Percentiles rank a stretch among this genome's conserved stretches.
These are phyloP conservation scores for Strobilomyces dryophilus DNA, from an alignment of 768 basidiomycete species.

Conservation along the genomic window DNA sequence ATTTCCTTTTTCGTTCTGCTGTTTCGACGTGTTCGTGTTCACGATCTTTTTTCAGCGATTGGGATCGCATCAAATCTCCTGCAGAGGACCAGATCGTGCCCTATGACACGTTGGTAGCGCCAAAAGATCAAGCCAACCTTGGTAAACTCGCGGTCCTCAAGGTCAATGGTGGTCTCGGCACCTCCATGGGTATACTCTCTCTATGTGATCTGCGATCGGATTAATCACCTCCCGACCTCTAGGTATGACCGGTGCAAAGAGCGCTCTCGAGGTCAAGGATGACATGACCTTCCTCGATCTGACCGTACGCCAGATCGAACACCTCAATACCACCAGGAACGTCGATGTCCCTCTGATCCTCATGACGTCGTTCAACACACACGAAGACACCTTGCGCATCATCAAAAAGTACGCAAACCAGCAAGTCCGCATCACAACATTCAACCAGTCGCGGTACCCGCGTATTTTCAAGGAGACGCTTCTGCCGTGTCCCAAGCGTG, in stretches of 20 bases:
- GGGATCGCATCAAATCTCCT: constrained; percentile 56
- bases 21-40: constrained; percentile 2
- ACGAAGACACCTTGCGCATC: constrained; percentile 72
- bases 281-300: constrained; percentile 69
- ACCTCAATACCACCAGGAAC: constrained; percentile 56
- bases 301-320: constrained; percentile 62
- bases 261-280: constrained; percentile 71
- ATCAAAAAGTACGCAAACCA: constrained; percentile 81
- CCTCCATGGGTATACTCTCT: constrained; percentile 48
- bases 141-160: constrained; percentile 74
- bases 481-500: constrained; percentile 55
- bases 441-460: constrained; percentile 74
- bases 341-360: constrained; percentile 75
- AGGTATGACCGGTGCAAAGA: constrained; percentile 63
- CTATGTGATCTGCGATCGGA: not conserved
- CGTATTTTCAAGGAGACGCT: constrained; percentile 68
- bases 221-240: not conserved
- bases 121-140: constrained; percentile 46
- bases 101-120: constrained; percentile 48
- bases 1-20: constrained; percentile 12
- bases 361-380: constrained; percentile 82
- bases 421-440: constrained; percentile 66
- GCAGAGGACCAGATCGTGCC: constrained; percentile 58
- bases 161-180: constrained; percentile 73
- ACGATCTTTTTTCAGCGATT: constrained; percentile 23